Base-by-base conservation (phyloP, 768 basidiomycete species). In the Nidularia sp. region DNA sequence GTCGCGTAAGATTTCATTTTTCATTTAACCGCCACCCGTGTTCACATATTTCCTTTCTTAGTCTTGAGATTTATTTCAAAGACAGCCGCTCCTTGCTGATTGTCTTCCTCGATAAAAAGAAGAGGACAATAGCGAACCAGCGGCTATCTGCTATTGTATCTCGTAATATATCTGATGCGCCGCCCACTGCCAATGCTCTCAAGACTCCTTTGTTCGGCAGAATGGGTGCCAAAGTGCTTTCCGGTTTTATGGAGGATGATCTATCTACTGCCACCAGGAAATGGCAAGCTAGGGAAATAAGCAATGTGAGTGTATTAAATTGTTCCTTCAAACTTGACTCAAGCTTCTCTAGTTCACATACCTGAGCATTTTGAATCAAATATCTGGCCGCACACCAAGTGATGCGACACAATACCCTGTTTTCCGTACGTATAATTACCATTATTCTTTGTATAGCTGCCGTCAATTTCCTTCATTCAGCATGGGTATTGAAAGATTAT, bases 401-500 rank as follows among this genome's bases (percentile, higher is more conserved):
- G 94, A 97, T 71, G 92, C 94, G 7, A 96, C 95, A 0, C 93
- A 95, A 59, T 97, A 94, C 67, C 94, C 93, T 0, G 83, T 96
- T 6, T 94, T 92, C 57, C 90, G 90, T 91, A 60, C 47, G 88
- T 67, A 7, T 10, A 18, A 18, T 9, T 39, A 5, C 8, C 34
- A 51, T 13, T 33, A 31, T 22, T 34, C 2, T 9, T 2, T 34
- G n/a, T 48, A 32, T 36, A 39, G 12, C 4, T 12, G 7, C 15
- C 1, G 31, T 49, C 3, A 25, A 39, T 6, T 50, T 51, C n/a
- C 5, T 8, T 31, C 34, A 3, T 52, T 15, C 69, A 92, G 89
- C 95, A 9, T 98, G 95, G 95, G 84, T 97, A 6, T 60, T 98
- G 41, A 74, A 83, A 53, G 93, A 98, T 59, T 98, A 97, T 62